Base-by-base conservation (phyloP, 345 rosid genomes). In the Hibiscus trionum region DNA sequence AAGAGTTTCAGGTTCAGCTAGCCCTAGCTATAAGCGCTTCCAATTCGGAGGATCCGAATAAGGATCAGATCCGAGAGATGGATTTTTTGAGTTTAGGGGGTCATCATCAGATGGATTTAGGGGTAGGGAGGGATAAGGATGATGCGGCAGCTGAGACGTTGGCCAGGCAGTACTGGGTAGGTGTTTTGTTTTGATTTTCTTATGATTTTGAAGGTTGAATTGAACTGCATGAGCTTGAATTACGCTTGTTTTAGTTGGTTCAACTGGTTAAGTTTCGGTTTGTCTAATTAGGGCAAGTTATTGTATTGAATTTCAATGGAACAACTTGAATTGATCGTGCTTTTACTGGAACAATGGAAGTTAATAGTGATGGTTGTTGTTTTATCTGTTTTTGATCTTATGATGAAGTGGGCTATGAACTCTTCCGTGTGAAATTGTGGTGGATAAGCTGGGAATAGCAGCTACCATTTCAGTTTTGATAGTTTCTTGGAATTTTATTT, bases 11-110 rank as follows among this genome's bases (percentile, higher is more conserved):
- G 86, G 81, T 96, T 56, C 98, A 93, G 90, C 71, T 96, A 67
- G 99, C 99, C 67, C 79, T 95, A 74, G 99, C 98, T 69, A 90
- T 94, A 72, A 94, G 98, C 73, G 97, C 88, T 14, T 95, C 99
- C 37, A 90, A 89, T 78, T 86, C 99, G 31, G 96, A 83, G 61
- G 94, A 88, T 77, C 81, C 85, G 27, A 93, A 88, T 88, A 91
- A 85, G 80, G 89, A 96, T 80, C 96, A 88, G 97, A 95, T 95
- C 88, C 90, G 93, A n/a, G 90, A 93, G 5, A 90, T 93, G 46
- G 87, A 88, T 59, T 69, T 87, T 74, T 56, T 85, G 83, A 91
- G 99, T 74, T 74, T 93, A 79, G 93, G 95, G 69, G 83, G 78
- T 26, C 76, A 78, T 71, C 82, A 82, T 55, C 83, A 79, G 82